Conservation (phyloP, 768 basidiomycete genomes). For the Guyanaporus albipodus region DNA sequence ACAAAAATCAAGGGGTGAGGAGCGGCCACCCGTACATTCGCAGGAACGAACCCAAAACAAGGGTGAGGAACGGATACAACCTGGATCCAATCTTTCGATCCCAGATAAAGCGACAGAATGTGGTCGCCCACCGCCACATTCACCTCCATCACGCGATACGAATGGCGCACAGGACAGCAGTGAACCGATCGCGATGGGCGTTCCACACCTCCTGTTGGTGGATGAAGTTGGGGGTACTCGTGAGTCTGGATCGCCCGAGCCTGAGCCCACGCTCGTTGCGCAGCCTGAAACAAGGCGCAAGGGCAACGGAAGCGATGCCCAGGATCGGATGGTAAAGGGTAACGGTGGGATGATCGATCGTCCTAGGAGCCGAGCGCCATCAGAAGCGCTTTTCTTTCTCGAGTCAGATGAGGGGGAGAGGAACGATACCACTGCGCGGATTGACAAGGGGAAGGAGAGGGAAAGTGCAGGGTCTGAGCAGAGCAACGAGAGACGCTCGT, state of each 20-base stretch:
- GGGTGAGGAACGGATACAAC: conserved; percentile 4
- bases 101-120: neutral
- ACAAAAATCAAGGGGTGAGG: conserved; percentile 3
- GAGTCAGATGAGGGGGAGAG: conserved; percentile 17
- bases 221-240: neutral
- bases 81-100: neutral
- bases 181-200: conserved; percentile 5
- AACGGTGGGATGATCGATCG: neutral
- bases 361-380: conserved; percentile 9
- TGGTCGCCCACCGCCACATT: neutral
- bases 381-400: conserved; percentile 28
- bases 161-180: neutral
- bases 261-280: conserved; percentile 19
- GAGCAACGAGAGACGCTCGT: neutral
- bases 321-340: neutral
- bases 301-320: neutral
- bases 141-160: neutral
- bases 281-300: conserved; percentile 5
- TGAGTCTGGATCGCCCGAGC: conserved; percentile 4
- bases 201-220: conserved; percentile 8
- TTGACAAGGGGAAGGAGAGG: conserved; percentile 1
- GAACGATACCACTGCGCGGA: neutral
- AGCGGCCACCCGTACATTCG: neutral
- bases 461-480: neutral
- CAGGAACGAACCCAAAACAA: neutral